Conservation (phyloP, 1,284 basidiomycete genomes). For the Amylostereum areolatum region DNA sequence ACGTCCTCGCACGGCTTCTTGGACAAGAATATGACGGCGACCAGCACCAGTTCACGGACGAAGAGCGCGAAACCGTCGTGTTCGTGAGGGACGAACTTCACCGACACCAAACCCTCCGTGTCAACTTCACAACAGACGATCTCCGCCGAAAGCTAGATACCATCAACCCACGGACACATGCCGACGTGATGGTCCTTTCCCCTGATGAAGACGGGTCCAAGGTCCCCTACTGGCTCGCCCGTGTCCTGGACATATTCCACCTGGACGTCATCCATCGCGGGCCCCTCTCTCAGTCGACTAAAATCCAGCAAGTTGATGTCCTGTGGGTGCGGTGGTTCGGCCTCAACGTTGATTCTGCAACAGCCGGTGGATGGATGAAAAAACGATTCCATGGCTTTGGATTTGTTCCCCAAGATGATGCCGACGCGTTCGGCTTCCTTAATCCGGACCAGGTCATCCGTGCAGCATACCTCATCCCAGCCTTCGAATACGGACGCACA, state of each 20-base stretch:
- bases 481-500: slow-evolving; percentile 8
- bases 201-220: no score
- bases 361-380: slow-evolving; percentile 10
- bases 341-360: slow-evolving; percentile 7
- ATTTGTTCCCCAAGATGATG: slow-evolving; percentile 14
- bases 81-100: slow-evolving; percentile 16
- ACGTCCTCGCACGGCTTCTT: no score
- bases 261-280: neutral
- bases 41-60: no score
- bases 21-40: no score
- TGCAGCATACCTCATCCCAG: slow-evolving; percentile 18
- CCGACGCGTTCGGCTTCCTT: slow-evolving; percentile 19
- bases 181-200: slow-evolving; percentile 19
- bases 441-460: slow-evolving; percentile 16
- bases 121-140: slow-evolving; percentile 29
- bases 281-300: no score
- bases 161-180: slow-evolving; percentile 20
- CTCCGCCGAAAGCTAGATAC: slow-evolving; percentile 18
- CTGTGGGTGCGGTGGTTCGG: slow-evolving; percentile 22
- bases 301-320: slow-evolving; percentile 13
- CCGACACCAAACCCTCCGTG: slow-evolving; percentile 14
- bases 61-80: neutral
- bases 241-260: slow-evolving; percentile 18
- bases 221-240: slow-evolving; percentile 21
- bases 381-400: slow-evolving; percentile 5